Evolutionary conservation across 352 stramenopile genomes (phyloP).

Genomic region (Pythium rishiriense): DNA sequence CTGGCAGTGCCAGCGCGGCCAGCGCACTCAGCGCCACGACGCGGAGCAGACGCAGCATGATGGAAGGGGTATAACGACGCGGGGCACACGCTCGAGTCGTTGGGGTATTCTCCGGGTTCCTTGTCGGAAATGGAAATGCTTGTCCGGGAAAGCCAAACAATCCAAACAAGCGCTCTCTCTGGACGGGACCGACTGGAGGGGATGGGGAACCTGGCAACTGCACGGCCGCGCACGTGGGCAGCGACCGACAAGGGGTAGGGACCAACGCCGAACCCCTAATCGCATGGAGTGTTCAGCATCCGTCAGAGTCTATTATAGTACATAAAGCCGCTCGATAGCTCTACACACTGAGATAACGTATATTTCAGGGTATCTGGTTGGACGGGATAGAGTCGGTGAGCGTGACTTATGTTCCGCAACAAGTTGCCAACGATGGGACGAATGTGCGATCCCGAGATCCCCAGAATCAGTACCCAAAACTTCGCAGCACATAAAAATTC

Average conservation of each 20-base stretch:
- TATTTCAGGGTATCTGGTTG: background rate
- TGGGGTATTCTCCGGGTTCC: constrained; percentile 11
- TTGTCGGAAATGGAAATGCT: constrained; percentile 25
- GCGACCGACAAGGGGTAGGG: constrained; percentile 7
- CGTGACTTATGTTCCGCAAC: constrained; percentile 2
- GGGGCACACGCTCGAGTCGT: too few relatives aligned
- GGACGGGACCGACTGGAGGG: constrained; percentile 1
- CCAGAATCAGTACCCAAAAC: background rate
- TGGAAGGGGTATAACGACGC: background rate
- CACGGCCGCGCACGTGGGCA: background rate
- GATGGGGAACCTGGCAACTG: background rate
- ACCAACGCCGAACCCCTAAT: background rate
- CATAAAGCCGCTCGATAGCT: background rate
- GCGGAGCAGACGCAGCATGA: constrained; percentile 13
- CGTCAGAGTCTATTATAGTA: background rate
- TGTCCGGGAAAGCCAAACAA: background rate
- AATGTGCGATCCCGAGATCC: background rate
- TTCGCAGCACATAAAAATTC: background rate
- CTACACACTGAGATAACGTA: constrained; percentile 6
- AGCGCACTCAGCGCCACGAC: background rate
- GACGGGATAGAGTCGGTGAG: constrained; percentile 6
- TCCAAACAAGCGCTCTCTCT: background rate
- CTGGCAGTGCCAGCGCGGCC: background rate
- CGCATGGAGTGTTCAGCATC: background rate
- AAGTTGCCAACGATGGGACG: background rate